Percentiles rank a stretch among this genome's conserved stretches.
phyloP scores from a whole-genome alignment of 2,329 filamentous ascomycete genomes.

The Xylariaceae sp. region DNA sequence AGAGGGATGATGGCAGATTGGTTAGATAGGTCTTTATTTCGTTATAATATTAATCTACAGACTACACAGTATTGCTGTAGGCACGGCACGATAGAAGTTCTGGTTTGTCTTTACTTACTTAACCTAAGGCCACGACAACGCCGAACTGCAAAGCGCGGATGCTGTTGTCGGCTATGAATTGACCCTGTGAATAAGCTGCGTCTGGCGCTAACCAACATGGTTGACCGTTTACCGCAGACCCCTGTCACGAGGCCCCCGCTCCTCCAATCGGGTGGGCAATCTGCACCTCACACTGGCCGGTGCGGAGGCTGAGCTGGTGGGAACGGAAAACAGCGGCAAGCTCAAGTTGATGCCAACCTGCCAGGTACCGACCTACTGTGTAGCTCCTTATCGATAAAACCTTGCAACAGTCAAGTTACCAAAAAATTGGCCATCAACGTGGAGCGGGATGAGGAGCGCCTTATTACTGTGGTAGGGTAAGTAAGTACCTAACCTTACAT shows the following conservation, averaged over 20 bases:
- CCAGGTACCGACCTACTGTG: not conserved
- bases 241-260: slow-evolving; percentile 7
- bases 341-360: too few relatives aligned
- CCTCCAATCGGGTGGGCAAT: slow-evolving; percentile 4
- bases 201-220: not conserved
- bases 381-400: slow-evolving; percentile 16
- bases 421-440: slow-evolving; percentile 16
- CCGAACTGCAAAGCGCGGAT: slow-evolving; percentile 16
- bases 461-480: too few relatives aligned
- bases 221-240: slow-evolving; percentile 1
- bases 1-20: too few relatives aligned
- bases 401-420: not conserved
- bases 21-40: too few relatives aligned
- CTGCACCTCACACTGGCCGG: too few relatives aligned
- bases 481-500: too few relatives aligned
- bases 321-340: slow-evolving; percentile 25
- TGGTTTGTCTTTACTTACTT: too few relatives aligned
- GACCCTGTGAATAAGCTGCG: slow-evolving; percentile 11
- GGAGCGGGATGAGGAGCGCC: slow-evolving; percentile 17
- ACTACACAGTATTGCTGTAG: too few relatives aligned
- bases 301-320: slow-evolving; percentile 3
- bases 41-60: too few relatives aligned
- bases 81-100: too few relatives aligned
- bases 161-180: slow-evolving; percentile 26
- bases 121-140: not conserved